Base-by-base conservation (phyloP, 176 grass and related monocot genomes). In the Puccinellia tenuiflora region DNA sequence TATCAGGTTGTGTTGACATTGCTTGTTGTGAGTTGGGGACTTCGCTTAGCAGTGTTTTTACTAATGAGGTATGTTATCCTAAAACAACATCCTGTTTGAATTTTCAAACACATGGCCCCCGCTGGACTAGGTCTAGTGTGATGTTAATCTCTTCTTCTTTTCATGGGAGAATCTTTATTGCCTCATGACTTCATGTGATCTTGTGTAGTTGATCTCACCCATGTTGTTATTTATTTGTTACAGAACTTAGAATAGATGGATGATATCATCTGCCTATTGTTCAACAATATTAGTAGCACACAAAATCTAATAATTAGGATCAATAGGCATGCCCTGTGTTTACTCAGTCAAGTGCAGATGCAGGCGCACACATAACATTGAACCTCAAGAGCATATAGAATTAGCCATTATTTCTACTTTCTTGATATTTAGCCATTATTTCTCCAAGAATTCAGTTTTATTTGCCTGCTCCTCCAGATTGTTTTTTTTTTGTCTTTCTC, bases 1-100 rank as follows among this genome's bases (percentile, higher is more conserved):
- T 93, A 79, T 63, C 89, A 98, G 96, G 79, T 98, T 79, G 87
- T 92, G 21, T 74, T 93, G 82, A 95, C 96, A 45, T 78, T 92
- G 71, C 76, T 98, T 80, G 91, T 93, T 46, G 54, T 85, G 14
- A 37, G 93, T 70, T 98, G 96, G 96, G 96, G 96, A 40, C 91
- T 98, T 84, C 91, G 91, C 10, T 77, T 98, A 73, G 92, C 76
- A 83, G 20, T 93, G 4, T 98, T 98, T 52, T 92, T 98, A 79
- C 77, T 95, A 57, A 92, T 95, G 93, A 98, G 96, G 96, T 98
- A 88, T 46, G 69, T 46, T 78, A 56, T 16, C 39, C 43, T 54
- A 34, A 84, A 73, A 57, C 50, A 37, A 75, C 14, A 33, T 43
- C 66, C 5, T 10, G 20, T 48, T 48, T 48, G 18, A 47, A 52